Evolutionary conservation across 2,329 filamentous ascomycete species (phyloP), one percentile per base, ranked within the genome.

Genomic region (Fusarium falciforme): DNA sequence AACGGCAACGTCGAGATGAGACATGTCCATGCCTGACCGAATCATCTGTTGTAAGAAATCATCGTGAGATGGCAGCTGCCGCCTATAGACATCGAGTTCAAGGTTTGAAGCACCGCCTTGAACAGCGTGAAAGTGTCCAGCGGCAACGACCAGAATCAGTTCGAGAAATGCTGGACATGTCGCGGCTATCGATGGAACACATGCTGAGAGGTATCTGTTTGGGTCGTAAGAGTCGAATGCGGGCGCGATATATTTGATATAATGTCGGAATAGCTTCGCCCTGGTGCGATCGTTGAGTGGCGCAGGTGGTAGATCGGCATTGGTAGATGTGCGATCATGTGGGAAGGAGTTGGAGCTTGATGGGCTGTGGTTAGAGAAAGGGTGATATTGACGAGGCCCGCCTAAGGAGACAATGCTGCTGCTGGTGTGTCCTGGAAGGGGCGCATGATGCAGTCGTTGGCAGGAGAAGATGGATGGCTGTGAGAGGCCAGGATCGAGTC

Each of bases 141-240:
- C 66, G 1, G 70, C 67, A 12, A 72, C 61, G 2, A 65, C 38
- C 12, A 72, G 22, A 9, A 72, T 64, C 9, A 74, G 59, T 10
- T 70, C 62, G 4, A 70, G 65, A n/a, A 72, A 52, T 6, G 70
- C 61, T 25, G 57, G 22, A 58, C 70, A 70, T 49, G 66, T 12
- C 3, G 66, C 66, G 5, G 70, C 69, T 35, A 55, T 59, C 7
- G 69, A 72, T 10, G 70, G 67, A 14, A 72, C 64, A 1, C 42
- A 36, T n/a, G 64, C 33, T 11, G 70, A 60, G 8, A 74, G 64
- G 55, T 70, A 68, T 47, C 58, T 67, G 12, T 61, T 68, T 10
- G 72, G 67, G 12, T 74, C 72, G 22, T 72, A 74, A 8, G 64
- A 38, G 54, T 74, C 72, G 52, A 74, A 72, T 6, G 72, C 70